A percentile compares a stretch with the other conserved stretches of the same genome.
Evolutionary conservation across 306 rosid species (phyloP).

Genomic region (Prunus campanulata): DNA sequence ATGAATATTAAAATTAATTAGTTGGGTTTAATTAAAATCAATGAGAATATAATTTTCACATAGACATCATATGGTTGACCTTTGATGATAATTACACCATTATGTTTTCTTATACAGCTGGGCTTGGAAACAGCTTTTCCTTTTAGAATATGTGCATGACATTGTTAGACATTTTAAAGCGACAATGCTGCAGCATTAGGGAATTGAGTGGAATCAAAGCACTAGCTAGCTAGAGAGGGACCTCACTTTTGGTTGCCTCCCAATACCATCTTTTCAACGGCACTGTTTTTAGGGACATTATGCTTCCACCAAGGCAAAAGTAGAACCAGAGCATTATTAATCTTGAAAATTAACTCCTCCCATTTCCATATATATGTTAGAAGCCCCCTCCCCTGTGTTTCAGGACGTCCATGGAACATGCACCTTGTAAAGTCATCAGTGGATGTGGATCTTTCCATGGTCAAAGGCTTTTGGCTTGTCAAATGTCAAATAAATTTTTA

Average conservation of each 20-base stretch:
- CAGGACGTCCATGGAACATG: conserved; percentile 55
- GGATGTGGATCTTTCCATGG: neutral
- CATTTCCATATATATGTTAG: no score
- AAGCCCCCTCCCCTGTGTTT: conserved; percentile 22
- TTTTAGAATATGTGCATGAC: conserved; percentile 19
- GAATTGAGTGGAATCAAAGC: conserved; percentile 34
- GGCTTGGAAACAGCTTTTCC: neutral
- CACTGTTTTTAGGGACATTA: conserved; percentile 20
- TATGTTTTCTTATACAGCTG: neutral
- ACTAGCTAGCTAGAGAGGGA: neutral
- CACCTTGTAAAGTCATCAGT: neutral
- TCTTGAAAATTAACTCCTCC: neutral
- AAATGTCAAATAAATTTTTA: neutral
- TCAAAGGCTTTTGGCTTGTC: conserved; percentile 25
- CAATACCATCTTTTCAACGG: conserved; percentile 48
- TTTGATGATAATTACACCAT: neutral
- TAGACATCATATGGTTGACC: neutral
- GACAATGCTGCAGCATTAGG: conserved; percentile 7
- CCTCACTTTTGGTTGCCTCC: conserved; percentile 43
- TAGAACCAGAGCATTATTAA: neutral
- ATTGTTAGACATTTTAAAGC: conserved; percentile 32
- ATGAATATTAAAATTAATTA: neutral
- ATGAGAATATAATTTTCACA: neutral
- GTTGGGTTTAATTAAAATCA: neutral
- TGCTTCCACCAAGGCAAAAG: conserved; percentile 2